Conservation (phyloP, 192 early-diverging fungal genomes). For the Coemansia sp. region DNA sequence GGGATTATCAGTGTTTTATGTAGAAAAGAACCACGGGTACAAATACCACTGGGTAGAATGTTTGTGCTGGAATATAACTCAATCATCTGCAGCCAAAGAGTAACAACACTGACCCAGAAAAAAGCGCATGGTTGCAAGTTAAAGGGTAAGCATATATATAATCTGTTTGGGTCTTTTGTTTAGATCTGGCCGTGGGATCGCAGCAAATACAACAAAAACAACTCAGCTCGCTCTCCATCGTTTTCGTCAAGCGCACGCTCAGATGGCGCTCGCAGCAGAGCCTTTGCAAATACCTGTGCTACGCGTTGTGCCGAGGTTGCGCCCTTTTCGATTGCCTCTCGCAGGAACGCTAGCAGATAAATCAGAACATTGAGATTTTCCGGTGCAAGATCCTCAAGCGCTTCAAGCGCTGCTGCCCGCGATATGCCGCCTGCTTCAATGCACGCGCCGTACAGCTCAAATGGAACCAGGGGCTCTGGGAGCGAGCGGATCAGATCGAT, state of each 20-base stretch:
- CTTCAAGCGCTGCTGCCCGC: slow-evolving; percentile 52
- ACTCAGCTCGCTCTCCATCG: slow-evolving; percentile 16
- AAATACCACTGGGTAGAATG: too few relatives aligned
- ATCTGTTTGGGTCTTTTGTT: too few relatives aligned
- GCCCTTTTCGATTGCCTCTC: slow-evolving; percentile 57
- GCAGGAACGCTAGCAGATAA: slow-evolving; percentile 78
- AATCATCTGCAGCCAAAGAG: too few relatives aligned
- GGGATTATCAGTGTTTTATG: too few relatives aligned
- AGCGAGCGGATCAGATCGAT: slow-evolving; percentile 70
- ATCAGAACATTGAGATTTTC: slow-evolving; percentile 75
- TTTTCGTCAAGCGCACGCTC: not conserved
- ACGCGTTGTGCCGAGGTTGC: slow-evolving; percentile 32
- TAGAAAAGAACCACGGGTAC: too few relatives aligned
- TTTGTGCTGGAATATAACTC: too few relatives aligned
- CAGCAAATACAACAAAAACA: slow-evolving; percentile 32
- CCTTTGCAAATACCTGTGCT: slow-evolving; percentile 35
- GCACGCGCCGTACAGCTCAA: slow-evolving; percentile 61
- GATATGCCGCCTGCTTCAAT: slow-evolving; percentile 61
- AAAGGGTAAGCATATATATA: not conserved
- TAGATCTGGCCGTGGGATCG: slow-evolving; percentile 33
- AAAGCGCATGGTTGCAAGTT: too few relatives aligned
- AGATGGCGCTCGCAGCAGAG: slow-evolving; percentile 25
- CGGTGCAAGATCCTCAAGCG: slow-evolving; percentile 61
- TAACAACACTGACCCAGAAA: too few relatives aligned
- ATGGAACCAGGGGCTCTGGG: slow-evolving; percentile 72